Evolutionary conservation across 2,329 filamentous ascomycete species (phyloP), one percentile per base, ranked within the genome.

Genomic region (Calonectria pseudoturangicola): DNA sequence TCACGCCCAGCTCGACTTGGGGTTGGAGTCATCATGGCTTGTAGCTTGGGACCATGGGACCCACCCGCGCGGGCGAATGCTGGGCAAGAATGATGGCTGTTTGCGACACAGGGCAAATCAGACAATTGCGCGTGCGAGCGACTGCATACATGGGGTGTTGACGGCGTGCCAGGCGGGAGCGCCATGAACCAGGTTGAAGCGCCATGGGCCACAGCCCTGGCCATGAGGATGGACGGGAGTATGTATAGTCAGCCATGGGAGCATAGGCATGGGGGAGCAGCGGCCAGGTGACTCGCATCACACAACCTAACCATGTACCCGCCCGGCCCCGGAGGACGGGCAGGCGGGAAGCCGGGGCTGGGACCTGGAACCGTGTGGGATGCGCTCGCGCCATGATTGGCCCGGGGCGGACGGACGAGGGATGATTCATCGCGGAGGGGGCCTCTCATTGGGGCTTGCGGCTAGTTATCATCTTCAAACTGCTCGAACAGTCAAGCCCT

Each of bases 301-400:
- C 63, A 41, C 47, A 66, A 18, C 54, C 54, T 60, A 60, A 63
- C 33, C 33, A 36, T 25, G 58, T 47, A 63, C 58, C 58, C 58
- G 41, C 58, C 41, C 58, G 41, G 25, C 43, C 58, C 68, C 60
- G 48, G 60, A 65, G 47, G 62, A 64, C 56, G 70, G 54, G 54
- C n/a, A 25, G 54, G 39, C 54, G 54, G 54, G 54, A 60, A 41
- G 54, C 54, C 13, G 54, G 54, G 54, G 33, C 30, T 60, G 21
- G 75, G 73, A 66, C 69, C 66, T 70, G 69, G 73, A 54, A 62
- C 74, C 76, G 77, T 82, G 81, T 83, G 82, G 74, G 75, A 80
- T 83, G 82, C 81, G 80, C 79, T 78, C 70, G 68, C 28, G 27
- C n/a, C 33, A 36, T 82, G 77, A 83, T 83, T 83, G 82, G 82